A percentile compares a stretch with the other conserved stretches of the same genome.
Evolutionary conservation across 257 asterid species (phyloP).

Genomic region (Striga asiatica): DNA sequence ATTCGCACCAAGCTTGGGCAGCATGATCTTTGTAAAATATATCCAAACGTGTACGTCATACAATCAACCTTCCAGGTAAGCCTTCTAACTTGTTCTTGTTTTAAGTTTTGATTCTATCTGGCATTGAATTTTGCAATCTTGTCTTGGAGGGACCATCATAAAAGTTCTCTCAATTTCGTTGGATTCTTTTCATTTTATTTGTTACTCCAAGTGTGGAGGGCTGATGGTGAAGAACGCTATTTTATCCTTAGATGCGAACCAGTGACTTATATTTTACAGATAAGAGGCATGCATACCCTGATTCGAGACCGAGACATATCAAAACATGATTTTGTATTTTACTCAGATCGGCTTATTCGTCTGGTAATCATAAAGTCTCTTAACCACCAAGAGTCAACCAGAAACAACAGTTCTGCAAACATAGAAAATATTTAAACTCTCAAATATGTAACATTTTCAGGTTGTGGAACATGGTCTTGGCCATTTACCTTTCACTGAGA

Average conservation of each 20-base stretch:
- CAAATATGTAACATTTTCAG: too few species aligned
- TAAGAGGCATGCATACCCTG: slow-evolving; percentile 99
- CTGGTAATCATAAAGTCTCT: too few species aligned
- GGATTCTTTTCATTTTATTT: too few species aligned
- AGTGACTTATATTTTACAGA: too few species aligned
- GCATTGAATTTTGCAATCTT: slow-evolving; percentile 16
- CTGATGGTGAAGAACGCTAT: too few species aligned
- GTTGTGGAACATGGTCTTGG: slow-evolving; percentile 99
- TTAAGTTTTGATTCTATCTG: slow-evolving; percentile 7
- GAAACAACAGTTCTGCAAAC: too few species aligned
- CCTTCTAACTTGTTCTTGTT: slow-evolving; percentile 9
- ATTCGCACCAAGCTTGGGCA: slow-evolving; percentile 97
- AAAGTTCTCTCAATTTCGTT: too few species aligned
- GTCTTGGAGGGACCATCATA: too few species aligned
- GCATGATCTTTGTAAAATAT: slow-evolving; percentile 97
- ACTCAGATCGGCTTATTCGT: slow-evolving; percentile 87
- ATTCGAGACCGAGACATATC: slow-evolving; percentile 94
- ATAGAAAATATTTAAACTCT: too few species aligned
- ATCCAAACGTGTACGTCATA: slow-evolving; percentile 86
- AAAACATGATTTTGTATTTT: slow-evolving; percentile 86
- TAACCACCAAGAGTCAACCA: too few species aligned
- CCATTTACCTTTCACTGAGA: slow-evolving; percentile 96
- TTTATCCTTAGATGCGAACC: too few species aligned
- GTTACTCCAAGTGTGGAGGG: too few species aligned
- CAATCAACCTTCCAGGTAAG: slow-evolving; percentile 96